phyloP scores from a whole-genome alignment of 2,329 filamentous ascomycete species.

The Aspergillus pseudonomiae region DNA sequence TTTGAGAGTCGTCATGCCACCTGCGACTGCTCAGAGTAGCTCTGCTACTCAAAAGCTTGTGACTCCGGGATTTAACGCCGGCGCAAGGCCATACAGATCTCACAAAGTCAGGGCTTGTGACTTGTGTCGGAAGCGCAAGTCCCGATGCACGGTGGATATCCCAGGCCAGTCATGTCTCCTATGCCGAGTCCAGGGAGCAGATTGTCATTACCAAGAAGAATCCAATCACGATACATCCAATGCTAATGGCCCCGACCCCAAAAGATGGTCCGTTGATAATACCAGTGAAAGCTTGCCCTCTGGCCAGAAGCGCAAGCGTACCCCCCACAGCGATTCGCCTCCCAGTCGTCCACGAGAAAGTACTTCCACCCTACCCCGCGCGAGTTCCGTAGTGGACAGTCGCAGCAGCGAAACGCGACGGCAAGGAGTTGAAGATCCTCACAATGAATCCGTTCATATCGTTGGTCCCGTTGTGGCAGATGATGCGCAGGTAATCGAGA shows the following conservation, averaged over 20 bases:
- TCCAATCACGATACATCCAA: constrained; percentile 28
- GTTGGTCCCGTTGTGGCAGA: constrained; percentile 62
- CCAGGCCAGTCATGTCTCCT: constrained; percentile 58
- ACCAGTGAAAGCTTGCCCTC: constrained; percentile 25
- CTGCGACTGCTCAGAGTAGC: constrained; percentile 32
- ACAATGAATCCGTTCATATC: constrained; percentile 55
- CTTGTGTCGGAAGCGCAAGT: constrained; percentile 63
- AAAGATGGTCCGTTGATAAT: constrained; percentile 32
- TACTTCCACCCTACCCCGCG: constrained; percentile 26
- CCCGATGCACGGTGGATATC: constrained; percentile 62
- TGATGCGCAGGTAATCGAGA: constrained; percentile 64
- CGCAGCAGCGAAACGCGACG: constrained; percentile 36
- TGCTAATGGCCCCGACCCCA: constrained; percentile 29
- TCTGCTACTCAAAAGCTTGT: constrained; percentile 34
- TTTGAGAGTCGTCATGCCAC: constrained; percentile 29
- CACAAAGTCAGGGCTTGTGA: constrained; percentile 65
- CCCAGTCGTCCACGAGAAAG: constrained; percentile 22
- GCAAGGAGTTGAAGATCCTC: constrained; percentile 38
- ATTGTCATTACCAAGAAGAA: constrained; percentile 58
- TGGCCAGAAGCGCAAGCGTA: constrained; percentile 42
- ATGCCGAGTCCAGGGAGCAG: constrained; percentile 61
- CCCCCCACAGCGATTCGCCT: constrained; percentile 32
- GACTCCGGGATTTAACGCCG: constrained; percentile 43
- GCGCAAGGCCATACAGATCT: constrained; percentile 61
- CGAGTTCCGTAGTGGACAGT: constrained; percentile 28